These are phyloP conservation scores for Porcisia hertigi DNA, from an alignment of 208 protist species.

Conservation along the genomic window DNA sequence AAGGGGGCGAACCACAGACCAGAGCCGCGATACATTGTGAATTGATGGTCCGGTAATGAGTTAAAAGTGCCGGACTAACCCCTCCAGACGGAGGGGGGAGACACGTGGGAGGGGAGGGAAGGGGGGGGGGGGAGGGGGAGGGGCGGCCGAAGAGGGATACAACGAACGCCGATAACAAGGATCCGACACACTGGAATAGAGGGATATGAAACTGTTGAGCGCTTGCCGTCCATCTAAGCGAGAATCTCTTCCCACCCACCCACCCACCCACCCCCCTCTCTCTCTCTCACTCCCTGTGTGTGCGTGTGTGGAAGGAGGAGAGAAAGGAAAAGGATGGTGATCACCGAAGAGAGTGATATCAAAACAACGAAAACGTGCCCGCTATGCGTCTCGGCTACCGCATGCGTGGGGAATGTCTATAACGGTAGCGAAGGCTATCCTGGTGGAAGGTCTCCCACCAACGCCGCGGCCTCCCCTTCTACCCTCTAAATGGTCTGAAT, in stretches of 20 bases:
- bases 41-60: neutral
- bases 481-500: neutral
- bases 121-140: neutral
- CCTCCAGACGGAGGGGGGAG: no score
- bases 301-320: no score
- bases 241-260: neutral
- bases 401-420: neutral
- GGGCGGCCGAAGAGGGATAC: neutral
- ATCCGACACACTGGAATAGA: neutral
- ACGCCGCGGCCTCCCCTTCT: neutral
- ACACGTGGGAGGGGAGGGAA: neutral
- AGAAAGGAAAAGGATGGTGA: no score
- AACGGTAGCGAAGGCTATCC: neutral
- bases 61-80: neutral
- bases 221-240: neutral
- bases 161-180: neutral
- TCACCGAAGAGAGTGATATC: no score
- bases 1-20: conserved; percentile 2
- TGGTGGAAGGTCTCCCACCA: neutral
- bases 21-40: conserved; percentile 21
- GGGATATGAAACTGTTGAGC: neutral
- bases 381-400: neutral
- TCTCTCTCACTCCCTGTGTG: no score
- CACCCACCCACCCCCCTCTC: no score
- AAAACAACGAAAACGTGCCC: neutral